Evolutionary conservation across 2,329 filamentous ascomycete genomes (phyloP), one percentile per base, ranked within the genome.

Genomic region (Phaeosphaeriaceae sp.): DNA sequence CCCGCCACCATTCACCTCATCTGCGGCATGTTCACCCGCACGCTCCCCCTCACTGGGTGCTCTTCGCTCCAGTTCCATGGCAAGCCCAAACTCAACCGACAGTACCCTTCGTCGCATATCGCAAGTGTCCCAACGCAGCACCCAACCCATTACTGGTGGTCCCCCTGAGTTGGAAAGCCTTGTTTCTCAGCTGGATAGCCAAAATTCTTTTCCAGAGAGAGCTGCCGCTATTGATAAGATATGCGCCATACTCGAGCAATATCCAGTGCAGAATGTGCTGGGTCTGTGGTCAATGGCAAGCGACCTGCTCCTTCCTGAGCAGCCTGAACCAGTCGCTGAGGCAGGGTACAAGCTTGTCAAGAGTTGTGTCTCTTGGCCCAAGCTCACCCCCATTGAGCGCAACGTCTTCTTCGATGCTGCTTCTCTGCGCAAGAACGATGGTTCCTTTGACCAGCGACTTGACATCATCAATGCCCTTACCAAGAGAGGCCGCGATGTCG

Each of bases 401-500:
- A 68, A 59, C 44, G 56, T 71, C 54, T 71, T 75, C 59, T 76
- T 75, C 53, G 63, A 70, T 20, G 69, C 70, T 3, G 69, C 70
- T 3, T 61, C 58, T 11, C 46, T 62, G 29, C 64, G 61, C 48
- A 61, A 66, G 37, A 59, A 52, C 33, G 63, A 69, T 30, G 56
- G 58, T 41, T 60, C 56, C 46, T 68, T 74, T 41, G 63, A 70
- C 45, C 52, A 63, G 42, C 65, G 71, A 6, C 65, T 75, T 12
- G 56, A 72, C n/a, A 63, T 70, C 42, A 55, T 76, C 30, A 58
- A 60, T 20, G 67, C 62, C 3, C 66, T 76, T 17, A 76, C 74
- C 15, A 65, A 68, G 30, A 58, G 67, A 18, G 74, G 74, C 2
- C 67, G 71, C 23, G 68, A 75, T 35, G 59, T 76, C 18, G 72